phyloP scores from a whole-genome alignment of 768 basidiomycete genomes.

The Rhizopogon vesiculosus region DNA sequence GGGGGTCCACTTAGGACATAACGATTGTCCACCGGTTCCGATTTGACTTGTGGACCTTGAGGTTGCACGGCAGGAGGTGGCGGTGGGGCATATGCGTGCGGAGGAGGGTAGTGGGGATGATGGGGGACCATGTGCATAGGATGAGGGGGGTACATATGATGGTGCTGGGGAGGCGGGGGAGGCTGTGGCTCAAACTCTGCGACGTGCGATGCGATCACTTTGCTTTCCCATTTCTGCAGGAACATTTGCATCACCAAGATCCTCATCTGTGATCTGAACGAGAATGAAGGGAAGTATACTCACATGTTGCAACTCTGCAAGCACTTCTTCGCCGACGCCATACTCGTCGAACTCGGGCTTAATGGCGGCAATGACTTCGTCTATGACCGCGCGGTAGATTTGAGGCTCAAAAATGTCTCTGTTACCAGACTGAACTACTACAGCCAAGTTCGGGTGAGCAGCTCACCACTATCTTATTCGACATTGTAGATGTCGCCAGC shows the following conservation, averaged over 20 bases:
- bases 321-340: slow-evolving; percentile 87
- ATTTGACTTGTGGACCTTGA: slow-evolving; percentile 52
- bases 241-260: slow-evolving; percentile 8
- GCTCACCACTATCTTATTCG: slow-evolving; percentile 99
- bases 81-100: slow-evolving; percentile 48
- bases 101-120: slow-evolving; percentile 49
- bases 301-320: slow-evolving; percentile 86
- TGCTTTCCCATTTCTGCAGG: slow-evolving; percentile 90
- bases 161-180: slow-evolving; percentile 41
- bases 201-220: slow-evolving; percentile 90
- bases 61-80: slow-evolving; percentile 21
- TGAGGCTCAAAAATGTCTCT: slow-evolving; percentile 67
- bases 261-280: slow-evolving; percentile 5
- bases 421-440: slow-evolving; percentile 54
- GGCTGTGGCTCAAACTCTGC: slow-evolving; percentile 81
- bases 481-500: slow-evolving; percentile 54
- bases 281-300: slow-evolving; percentile 30
- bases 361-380: slow-evolving; percentile 87
- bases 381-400: slow-evolving; percentile 92
- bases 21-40: slow-evolving; percentile 68
- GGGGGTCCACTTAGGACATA: slow-evolving; percentile 51
- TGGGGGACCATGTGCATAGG: slow-evolving; percentile 55
- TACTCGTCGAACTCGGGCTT: slow-evolving; percentile 96
- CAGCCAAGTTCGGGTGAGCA: slow-evolving; percentile 57
- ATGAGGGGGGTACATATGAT: slow-evolving; percentile 55